These are phyloP conservation scores for Codiaeum variegatum DNA, from an alignment of 441 rosid genomes.

Conservation along the genomic window DNA sequence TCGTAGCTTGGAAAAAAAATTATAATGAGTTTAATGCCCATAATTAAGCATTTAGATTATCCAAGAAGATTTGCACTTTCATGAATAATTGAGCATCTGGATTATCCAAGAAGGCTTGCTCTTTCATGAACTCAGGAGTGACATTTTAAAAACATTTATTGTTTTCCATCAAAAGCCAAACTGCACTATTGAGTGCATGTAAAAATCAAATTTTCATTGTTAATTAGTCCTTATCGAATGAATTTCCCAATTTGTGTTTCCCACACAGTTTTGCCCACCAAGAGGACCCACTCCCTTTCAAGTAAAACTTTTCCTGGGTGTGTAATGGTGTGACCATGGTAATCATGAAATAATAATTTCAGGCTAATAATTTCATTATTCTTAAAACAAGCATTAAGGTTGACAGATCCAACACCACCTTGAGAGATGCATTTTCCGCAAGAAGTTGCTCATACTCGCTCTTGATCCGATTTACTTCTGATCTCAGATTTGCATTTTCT, in stretches of 20 bases:
- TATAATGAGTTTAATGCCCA: neutral
- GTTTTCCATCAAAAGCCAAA: neutral
- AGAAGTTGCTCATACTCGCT: constrained; percentile 71
- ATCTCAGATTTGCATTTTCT: constrained; percentile 75
- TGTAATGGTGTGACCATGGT: neutral
- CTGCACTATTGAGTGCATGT: neutral
- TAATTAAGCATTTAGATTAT: too few relatives aligned
- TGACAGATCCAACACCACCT: constrained; percentile 39
- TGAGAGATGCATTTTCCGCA: constrained; percentile 61
- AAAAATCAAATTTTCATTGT: neutral
- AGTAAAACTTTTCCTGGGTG: neutral
- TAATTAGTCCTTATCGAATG: neutral
- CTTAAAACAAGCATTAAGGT: constrained; percentile 4
- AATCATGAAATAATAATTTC: neutral
- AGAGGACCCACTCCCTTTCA: neutral
- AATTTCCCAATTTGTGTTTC: neutral
- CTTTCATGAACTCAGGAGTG: neutral
- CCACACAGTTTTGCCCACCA: neutral
- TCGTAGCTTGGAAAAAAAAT: neutral
- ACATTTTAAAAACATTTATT: neutral
- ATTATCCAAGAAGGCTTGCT: too few relatives aligned
- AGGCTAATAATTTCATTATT: neutral
- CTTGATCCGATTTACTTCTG: constrained; percentile 69
- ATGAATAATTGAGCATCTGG: too few relatives aligned
- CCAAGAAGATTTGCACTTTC: neutral